Evolutionary conservation across 306 rosid species (phyloP), one percentile per base, ranked within the genome.

Genomic region (Prinsepia uniflora): DNA sequence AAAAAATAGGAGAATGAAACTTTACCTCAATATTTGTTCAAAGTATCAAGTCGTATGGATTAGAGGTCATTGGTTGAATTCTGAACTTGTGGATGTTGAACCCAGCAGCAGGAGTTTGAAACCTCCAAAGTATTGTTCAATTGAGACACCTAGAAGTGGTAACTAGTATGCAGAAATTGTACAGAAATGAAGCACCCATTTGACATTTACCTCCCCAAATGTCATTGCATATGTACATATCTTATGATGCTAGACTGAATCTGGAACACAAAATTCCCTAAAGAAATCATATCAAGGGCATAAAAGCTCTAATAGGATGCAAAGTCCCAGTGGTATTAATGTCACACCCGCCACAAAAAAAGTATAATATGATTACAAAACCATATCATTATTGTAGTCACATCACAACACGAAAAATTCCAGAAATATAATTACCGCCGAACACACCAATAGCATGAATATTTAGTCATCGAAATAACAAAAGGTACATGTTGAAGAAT

Each of bases 401-500:
- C 11, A 18, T 53, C 30, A n/a, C 58, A 53, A n/a, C 24, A 53
- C 17, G 22, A 49, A 15, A 46, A 6, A 50, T 50, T 50, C 18
- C 55, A 17, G 8, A 53, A 7, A 53, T 53, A 53, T n/a, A 18
- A 53, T n/a, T 7, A 13, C 8, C 7, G 44, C 22, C 20, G 12
- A 8, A 4, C 18, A 64, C 9, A 49, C 17, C 5, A 78, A 36
- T 36, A 71, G 47, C 57, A 40, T 12, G 39, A 10, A 11, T 82
- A 84, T 24, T 41, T 43, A 14, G 15, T 5, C 6, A 24, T 8
- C 17, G 6, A 71, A 6, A 24, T 24, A 4, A 41, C 19, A 18
- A 44, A 41, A 46, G 46, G 56, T n/a, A n/a, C n/a, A 96, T 95
- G 96, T 84, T 96, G 83, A 65, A 95, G 96, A 73, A 95, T 95